Base-by-base conservation (phyloP, 768 basidiomycete species). In the Boletus rufocinnamomeus region DNA sequence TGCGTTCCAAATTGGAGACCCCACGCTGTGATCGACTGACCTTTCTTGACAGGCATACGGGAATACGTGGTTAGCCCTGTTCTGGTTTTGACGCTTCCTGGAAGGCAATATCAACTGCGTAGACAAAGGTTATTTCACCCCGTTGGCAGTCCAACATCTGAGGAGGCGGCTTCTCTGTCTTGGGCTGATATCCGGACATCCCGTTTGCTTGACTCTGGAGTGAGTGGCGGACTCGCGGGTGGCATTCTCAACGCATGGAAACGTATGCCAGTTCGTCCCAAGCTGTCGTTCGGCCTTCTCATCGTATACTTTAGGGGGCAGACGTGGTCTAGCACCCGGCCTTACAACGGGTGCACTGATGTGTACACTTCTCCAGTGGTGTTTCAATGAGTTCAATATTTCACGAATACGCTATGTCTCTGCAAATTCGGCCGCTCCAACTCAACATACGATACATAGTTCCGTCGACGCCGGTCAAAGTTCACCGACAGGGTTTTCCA, bases 61-160 rank as follows among this genome's bases (percentile, higher is more conserved):
- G 93, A 94, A 78, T 91, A 85, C 67, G 66, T 83, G n/a, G 74
- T 93, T 50, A 82, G 83, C 46, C 93, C 93, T 1, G 57, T 82
- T 2, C 73, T 93, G 44, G 74, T 80, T 10, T 72, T 73, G 25
- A 71, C 72, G 1, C 67, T 80, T n/a, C 72, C 80, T 2, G 79
- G 76, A 65, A 72, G 74, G 43, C 81, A 83, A 60, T 85, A 84
- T 65, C 74, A 68, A 52, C 58, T 73, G 54, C 74, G 78, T 53
- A 77, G 77, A 68, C 73, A 74, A 34, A 61, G 27, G 58, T 66
- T 66, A 19, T 49, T 66, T 54, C 69, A 75, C 23, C 59, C 72
- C 6, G 41, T 21, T n/a, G 58, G 58, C 10, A 38, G 70, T 58
- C 41, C 63, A 71, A 19, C 58, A 38, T 38, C 58, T 57, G 56